Evolutionary conservation across 441 rosid genomes (phyloP).

Genomic region (Metrosideros polymorpha): DNA sequence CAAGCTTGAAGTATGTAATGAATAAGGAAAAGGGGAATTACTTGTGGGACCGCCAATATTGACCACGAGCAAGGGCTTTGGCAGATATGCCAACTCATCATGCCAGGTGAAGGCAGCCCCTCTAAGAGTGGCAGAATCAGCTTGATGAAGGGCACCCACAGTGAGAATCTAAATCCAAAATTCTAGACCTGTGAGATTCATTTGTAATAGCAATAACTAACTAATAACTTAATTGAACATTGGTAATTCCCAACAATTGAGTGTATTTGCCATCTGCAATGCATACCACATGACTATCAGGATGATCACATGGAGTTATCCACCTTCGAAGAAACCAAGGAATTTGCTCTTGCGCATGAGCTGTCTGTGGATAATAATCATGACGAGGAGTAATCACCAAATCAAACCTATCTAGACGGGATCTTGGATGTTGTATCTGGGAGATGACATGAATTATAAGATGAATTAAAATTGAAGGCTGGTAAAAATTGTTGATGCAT

Average conservation of each 20-base stretch:
- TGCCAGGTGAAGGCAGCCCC: conserved; percentile 78
- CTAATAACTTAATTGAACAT: neutral
- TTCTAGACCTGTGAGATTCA: conserved; percentile 9
- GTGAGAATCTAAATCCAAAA: conserved; percentile 54
- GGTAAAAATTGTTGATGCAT: neutral
- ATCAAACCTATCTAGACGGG: conserved; percentile 74
- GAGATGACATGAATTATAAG: neutral
- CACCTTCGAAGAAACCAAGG: conserved; percentile 64
- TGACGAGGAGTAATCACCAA: conserved; percentile 85
- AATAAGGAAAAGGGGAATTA: conserved; percentile 21
- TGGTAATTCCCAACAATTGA: neutral
- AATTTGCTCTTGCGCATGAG: conserved; percentile 57
- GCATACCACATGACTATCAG: conserved; percentile 67
- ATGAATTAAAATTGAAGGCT: neutral
- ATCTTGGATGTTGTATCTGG: conserved; percentile 92
- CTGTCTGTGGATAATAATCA: conserved; percentile 78
- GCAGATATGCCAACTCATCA: conserved; percentile 72
- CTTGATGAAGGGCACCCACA: conserved; percentile 77
- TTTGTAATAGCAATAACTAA: neutral
- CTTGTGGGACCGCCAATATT: conserved; percentile 86
- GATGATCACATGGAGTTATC: conserved; percentile 84
- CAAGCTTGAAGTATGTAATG: neutral
- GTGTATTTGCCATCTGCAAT: conserved; percentile 2
- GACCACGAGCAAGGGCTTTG: conserved; percentile 84
- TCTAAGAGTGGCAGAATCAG: conserved; percentile 69